A percentile compares a stretch with the other conserved stretches of the same genome.
Evolutionary conservation across 495 filamentous ascomycete genomes (phyloP).

Genomic region (Schizothecium vesticola): DNA sequence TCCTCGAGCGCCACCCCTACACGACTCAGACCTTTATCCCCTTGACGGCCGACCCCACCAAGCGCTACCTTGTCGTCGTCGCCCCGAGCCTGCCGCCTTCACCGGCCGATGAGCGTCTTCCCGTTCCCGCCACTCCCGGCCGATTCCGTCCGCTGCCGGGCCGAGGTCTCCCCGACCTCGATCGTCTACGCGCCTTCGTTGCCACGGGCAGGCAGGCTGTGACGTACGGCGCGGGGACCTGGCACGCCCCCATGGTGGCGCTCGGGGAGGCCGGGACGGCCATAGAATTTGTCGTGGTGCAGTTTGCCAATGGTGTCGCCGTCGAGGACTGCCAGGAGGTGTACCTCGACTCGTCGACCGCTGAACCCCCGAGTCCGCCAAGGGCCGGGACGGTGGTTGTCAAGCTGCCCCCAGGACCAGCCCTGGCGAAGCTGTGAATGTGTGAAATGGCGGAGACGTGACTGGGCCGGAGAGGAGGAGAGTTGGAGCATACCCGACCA

Average conservation of each 20-base stretch:
- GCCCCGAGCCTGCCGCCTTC: conserved; percentile 60
- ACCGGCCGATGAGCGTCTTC: conserved; percentile 30
- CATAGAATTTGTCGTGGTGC: conserved; percentile 74
- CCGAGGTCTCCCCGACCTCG: conserved; percentile 68
- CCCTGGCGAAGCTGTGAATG: neutral
- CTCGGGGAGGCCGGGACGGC: conserved; percentile 62
- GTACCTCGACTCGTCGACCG: conserved; percentile 40
- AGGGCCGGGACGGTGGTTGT: conserved; percentile 5
- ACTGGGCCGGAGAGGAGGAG: neutral
- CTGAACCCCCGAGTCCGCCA: conserved; percentile 1
- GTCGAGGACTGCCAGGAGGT: conserved; percentile 91
- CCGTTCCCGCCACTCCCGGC: conserved; percentile 23
- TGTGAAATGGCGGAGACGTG: neutral
- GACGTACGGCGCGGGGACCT: conserved; percentile 85
- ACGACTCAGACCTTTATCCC: conserved; percentile 92
- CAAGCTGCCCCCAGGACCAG: neutral
- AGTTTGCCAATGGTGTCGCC: conserved; percentile 77
- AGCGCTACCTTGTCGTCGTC: conserved; percentile 80
- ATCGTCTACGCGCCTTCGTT: conserved; percentile 67
- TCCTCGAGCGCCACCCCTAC: conserved; percentile 90
- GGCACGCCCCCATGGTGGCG: conserved; percentile 97
- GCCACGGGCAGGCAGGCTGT: conserved; percentile 78
- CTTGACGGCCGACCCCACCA: conserved; percentile 49
- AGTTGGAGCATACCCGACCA: neutral
- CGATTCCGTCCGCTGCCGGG: conserved; percentile 33